Evolutionary conservation across 2,329 filamentous ascomycete genomes (phyloP).

Genomic region (Cercospora beticola): DNA sequence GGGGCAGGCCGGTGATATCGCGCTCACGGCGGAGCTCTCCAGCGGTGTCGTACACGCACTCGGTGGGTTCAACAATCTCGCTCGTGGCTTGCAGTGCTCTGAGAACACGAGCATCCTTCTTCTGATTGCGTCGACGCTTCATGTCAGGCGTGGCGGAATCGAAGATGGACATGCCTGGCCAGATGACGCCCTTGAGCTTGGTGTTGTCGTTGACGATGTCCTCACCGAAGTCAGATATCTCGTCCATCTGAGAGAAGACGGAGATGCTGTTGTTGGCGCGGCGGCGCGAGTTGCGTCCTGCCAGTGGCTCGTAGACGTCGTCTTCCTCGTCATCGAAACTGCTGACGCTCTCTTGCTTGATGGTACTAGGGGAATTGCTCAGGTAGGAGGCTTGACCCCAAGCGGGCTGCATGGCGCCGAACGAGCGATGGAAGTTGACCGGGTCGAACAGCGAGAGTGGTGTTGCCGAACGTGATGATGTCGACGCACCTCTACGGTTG

Average conservation of each 20-base stretch:
- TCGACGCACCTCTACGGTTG: slow-evolving; percentile 17
- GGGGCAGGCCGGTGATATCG: slow-evolving; percentile 47
- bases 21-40: slow-evolving; percentile 46
- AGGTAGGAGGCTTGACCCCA: slow-evolving; percentile 32
- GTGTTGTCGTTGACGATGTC: slow-evolving; percentile 36
- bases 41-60: slow-evolving; percentile 59
- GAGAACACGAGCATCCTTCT: slow-evolving; percentile 71
- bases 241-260: slow-evolving; percentile 19
- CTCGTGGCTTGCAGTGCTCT: slow-evolving; percentile 66
- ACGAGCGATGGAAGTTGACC: slow-evolving; percentile 26
- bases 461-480: slow-evolving; percentile 27
- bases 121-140: slow-evolving; percentile 73
- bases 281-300: slow-evolving; percentile 5
- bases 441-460: slow-evolving; percentile 26
- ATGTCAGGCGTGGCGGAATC: slow-evolving; percentile 73
- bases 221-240: slow-evolving; percentile 37
- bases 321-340: slow-evolving; percentile 31
- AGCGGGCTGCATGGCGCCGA: slow-evolving; percentile 41
- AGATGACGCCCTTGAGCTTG: slow-evolving; percentile 69
- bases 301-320: slow-evolving; percentile 18
- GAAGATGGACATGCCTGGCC: slow-evolving; percentile 78
- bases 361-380: slow-evolving; percentile 21
- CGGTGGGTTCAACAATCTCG: slow-evolving; percentile 60
- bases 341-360: slow-evolving; percentile 33
- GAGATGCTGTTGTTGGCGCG: slow-evolving; percentile 19